phyloP scores from a whole-genome alignment of 2,329 filamentous ascomycete species.

The Cyphellophora attinorum region DNA sequence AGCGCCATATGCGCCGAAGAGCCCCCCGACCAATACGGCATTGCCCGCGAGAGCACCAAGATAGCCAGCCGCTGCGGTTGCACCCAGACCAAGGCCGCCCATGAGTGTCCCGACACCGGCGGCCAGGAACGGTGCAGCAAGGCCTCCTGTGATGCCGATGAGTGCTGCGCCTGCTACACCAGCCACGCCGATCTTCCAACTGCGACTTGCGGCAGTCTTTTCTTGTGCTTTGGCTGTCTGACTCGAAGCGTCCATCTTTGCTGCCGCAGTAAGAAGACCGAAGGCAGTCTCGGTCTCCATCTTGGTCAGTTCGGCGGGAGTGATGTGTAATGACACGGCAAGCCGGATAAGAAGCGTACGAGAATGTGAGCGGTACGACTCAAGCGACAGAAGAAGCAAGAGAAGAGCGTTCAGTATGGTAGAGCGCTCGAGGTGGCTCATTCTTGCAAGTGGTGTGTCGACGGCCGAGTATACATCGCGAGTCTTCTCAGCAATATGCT shows the following conservation, averaged over 20 bases:
- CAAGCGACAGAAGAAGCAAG: slow-evolving; percentile 58
- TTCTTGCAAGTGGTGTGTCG: slow-evolving; percentile 45
- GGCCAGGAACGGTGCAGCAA: slow-evolving; percentile 61
- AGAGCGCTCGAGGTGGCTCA: slow-evolving; percentile 52
- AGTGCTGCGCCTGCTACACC: slow-evolving; percentile 70
- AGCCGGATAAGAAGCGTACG: slow-evolving; percentile 59
- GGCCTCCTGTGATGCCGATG: slow-evolving; percentile 64
- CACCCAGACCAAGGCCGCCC: slow-evolving; percentile 48
- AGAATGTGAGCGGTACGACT: slow-evolving; percentile 61
- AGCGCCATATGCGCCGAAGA: slow-evolving; percentile 73
- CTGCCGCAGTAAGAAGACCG: slow-evolving; percentile 57
- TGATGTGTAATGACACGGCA: slow-evolving; percentile 55
- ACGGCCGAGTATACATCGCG: slow-evolving; percentile 45
- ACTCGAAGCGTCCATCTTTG: slow-evolving; percentile 10
- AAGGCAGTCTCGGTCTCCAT: slow-evolving; percentile 64
- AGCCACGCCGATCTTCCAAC: slow-evolving; percentile 69
- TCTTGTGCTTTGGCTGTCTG: slow-evolving; percentile 62
- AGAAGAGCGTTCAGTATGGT: slow-evolving; percentile 59
- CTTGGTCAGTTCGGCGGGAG: slow-evolving; percentile 48
- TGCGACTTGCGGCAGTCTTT: slow-evolving; percentile 45
- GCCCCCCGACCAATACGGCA: slow-evolving; percentile 58
- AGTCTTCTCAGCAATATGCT: slow-evolving; percentile 3
- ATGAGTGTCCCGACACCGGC: slow-evolving; percentile 65
- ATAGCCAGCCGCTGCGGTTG: slow-evolving; percentile 36
- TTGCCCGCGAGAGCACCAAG: slow-evolving; percentile 59